phyloP scores from a whole-genome alignment of 169 alveolate species.

The Pseudocohnilembus persalinus region DNA sequence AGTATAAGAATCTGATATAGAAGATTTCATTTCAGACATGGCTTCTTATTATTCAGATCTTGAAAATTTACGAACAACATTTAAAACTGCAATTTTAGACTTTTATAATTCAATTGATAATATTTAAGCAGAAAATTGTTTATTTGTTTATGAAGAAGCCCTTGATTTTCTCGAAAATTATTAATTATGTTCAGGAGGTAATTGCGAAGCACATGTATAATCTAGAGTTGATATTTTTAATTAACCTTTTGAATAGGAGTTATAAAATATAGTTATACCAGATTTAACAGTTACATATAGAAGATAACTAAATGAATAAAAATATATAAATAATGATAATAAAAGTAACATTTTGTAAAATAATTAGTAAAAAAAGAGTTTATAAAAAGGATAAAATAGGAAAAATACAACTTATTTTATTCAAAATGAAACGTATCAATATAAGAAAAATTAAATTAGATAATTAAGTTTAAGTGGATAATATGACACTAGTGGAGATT shows the following conservation, averaged over 20 bases:
- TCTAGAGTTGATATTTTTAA: background rate
- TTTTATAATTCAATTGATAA: background rate
- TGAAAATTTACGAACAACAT: background rate
- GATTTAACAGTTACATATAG: background rate
- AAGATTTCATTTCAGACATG: too few species aligned
- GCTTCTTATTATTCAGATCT: background rate
- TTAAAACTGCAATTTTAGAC: background rate
- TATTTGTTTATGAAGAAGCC: background rate
- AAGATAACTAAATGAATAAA: background rate
- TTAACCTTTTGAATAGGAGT: background rate
- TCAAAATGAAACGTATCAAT: background rate
- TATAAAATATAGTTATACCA: background rate
- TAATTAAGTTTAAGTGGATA: too few species aligned
- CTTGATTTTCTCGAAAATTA: too few species aligned
- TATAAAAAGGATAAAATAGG: too few species aligned
- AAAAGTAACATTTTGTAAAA: background rate
- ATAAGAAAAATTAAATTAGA: too few species aligned
- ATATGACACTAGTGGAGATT: too few species aligned
- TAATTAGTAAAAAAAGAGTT: background rate
- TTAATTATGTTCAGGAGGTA: background rate
- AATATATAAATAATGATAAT: background rate
- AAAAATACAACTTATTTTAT: too few species aligned
- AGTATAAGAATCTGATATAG: background rate
- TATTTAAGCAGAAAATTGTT: background rate
- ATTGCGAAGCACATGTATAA: background rate